phyloP scores from a whole-genome alignment of 116 monocot species.

The Zostera marina region DNA sequence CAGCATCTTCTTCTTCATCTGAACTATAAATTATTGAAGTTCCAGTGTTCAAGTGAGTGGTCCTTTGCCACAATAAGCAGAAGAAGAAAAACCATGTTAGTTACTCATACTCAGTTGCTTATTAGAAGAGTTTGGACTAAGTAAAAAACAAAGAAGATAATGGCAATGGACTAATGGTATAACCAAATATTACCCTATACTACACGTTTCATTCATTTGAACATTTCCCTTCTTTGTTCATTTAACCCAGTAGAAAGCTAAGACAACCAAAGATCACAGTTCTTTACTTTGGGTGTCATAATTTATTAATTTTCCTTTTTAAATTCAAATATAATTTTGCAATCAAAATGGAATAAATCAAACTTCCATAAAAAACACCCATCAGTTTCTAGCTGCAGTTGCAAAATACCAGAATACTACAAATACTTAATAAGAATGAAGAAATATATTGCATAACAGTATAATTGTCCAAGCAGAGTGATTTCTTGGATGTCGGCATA shows the following conservation, averaged over 20 bases:
- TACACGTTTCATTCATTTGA: too few species aligned
- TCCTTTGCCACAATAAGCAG: slow-evolving; percentile 35
- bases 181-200: neutral
- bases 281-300: too few species aligned
- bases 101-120: neutral
- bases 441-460: neutral
- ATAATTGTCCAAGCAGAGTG: neutral
- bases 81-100: slow-evolving; percentile 4
- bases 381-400: too few species aligned
- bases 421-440: neutral
- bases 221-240: too few species aligned
- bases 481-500: slow-evolving; percentile 1
- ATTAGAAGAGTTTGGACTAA: too few species aligned
- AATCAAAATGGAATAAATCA: too few species aligned
- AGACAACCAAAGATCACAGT: too few species aligned
- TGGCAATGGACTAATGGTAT: too few species aligned
- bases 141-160: neutral
- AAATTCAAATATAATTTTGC: too few species aligned
- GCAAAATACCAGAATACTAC: neutral
- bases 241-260: too few species aligned
- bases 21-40: slow-evolving; percentile 15
- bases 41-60: slow-evolving; percentile 14
- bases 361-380: too few species aligned
- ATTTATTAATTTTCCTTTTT: too few species aligned
- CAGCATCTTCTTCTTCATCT: slow-evolving; percentile 64